phyloP scores from a whole-genome alignment of 306 rosid genomes.

The Cicer yamashitae region DNA sequence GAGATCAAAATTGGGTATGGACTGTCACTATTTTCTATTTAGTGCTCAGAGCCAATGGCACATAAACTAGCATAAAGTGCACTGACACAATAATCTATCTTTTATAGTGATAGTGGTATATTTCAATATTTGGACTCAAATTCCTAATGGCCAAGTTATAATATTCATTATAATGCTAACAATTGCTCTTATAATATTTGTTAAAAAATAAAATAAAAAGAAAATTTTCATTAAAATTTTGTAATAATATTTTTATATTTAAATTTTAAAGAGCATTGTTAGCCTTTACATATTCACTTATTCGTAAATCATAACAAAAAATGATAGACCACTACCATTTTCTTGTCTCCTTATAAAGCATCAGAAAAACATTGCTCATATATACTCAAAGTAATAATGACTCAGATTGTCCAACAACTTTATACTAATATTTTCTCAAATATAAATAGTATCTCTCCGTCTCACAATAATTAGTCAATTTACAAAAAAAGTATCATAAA shows the following conservation, averaged over 20 bases:
- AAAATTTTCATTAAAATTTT: too few species aligned
- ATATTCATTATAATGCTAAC: constrained; percentile 24
- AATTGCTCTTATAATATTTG: too few species aligned
- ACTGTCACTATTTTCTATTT: constrained; percentile 18
- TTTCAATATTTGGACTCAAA: constrained; percentile 46
- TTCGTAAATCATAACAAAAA: background rate
- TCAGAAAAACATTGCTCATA: constrained; percentile 45
- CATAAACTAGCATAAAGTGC: constrained; percentile 50
- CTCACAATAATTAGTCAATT: too few species aligned
- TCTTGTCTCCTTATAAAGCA: constrained; percentile 45
- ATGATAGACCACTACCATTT: constrained; percentile 29
- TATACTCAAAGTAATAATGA: too few species aligned
- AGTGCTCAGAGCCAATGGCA: constrained; percentile 45
- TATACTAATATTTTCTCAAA: too few species aligned
- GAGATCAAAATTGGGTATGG: constrained; percentile 1
- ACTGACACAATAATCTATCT: constrained; percentile 43
- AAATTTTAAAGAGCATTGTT: too few species aligned
- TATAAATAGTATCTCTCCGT: too few species aligned
- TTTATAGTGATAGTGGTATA: constrained; percentile 46
- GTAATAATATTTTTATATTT: too few species aligned
- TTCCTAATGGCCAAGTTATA: constrained; percentile 50
- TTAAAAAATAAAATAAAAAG: too few species aligned
- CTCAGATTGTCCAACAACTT: too few species aligned
- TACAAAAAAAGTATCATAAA: too few species aligned
- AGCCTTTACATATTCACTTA: too few species aligned